A percentile compares a stretch with the other conserved stretches of the same genome.
Conservation (phyloP, 805 yeast species). For the Pichia phayaonensis region DNA sequence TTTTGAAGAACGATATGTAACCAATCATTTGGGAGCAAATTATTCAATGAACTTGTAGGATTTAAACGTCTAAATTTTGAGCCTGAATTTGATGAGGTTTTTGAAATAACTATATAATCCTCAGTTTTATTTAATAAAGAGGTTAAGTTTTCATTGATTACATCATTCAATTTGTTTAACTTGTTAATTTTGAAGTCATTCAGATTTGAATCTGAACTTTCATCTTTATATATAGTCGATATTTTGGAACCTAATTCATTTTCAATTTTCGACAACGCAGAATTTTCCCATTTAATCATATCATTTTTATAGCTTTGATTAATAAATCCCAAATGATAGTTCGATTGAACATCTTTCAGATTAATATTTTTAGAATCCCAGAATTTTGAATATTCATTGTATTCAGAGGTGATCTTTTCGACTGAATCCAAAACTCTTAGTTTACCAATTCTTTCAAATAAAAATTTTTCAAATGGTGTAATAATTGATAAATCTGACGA, state of each 20-base stretch:
- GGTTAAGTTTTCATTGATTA: background rate
- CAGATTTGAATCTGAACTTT: background rate
- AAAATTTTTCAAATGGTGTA: slow-evolving; percentile 8
- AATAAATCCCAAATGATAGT: slow-evolving; percentile 6
- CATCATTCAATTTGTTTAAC: background rate
- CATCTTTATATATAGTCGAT: background rate
- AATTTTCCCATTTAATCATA: slow-evolving; percentile 2
- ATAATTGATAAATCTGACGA: slow-evolving; percentile 7
- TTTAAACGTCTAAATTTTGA: background rate
- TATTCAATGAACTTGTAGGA: background rate
- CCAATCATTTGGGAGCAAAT: slow-evolving; percentile 8
- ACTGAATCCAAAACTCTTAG: slow-evolving; percentile 2
- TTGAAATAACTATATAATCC: background rate
- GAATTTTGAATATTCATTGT: background rate
- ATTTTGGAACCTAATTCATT: background rate
- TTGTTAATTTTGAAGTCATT: background rate
- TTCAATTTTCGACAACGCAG: background rate
- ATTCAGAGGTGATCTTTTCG: background rate
- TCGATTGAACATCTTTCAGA: background rate
- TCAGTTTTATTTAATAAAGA: background rate
- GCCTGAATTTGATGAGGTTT: background rate
- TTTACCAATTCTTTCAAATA: slow-evolving; percentile 1
- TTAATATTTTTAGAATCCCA: slow-evolving; percentile 1
- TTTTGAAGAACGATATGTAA: background rate
- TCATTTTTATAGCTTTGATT: slow-evolving; percentile 1